Evolutionary conservation across 352 stramenopile species (phyloP).

Genomic region (Phytophthora chlamydospora): DNA sequence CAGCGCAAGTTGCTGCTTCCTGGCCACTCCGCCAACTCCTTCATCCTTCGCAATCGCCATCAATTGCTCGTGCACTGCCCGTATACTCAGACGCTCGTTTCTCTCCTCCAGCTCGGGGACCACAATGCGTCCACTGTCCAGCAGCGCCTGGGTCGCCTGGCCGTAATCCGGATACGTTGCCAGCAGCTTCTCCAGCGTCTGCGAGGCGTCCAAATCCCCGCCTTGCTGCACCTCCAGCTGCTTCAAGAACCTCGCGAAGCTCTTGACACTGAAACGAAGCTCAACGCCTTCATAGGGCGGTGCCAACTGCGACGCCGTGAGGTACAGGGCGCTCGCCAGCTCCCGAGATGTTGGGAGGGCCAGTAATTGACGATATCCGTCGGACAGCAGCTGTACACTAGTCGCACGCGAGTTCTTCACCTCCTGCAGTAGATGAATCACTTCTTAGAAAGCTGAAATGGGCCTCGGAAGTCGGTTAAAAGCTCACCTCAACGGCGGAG

Average conservation of each 20-base stretch:
- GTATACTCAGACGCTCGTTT: conserved; percentile 41
- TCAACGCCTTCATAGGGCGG: conserved; percentile 75
- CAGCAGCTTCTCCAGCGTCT: conserved; percentile 44
- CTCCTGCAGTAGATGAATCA: conserved; percentile 30
- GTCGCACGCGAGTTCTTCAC: conserved; percentile 60
- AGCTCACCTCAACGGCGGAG: conserved; percentile 53
- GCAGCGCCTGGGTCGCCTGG: conserved; percentile 50
- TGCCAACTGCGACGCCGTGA: conserved; percentile 75
- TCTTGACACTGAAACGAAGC: conserved; percentile 72
- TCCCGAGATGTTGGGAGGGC: conserved; percentile 34
- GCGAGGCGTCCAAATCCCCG: conserved; percentile 5
- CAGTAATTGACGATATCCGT: conserved; percentile 48
- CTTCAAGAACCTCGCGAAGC: conserved; percentile 62
- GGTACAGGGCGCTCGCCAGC: conserved; percentile 65
- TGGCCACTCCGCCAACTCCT: conserved; percentile 55
- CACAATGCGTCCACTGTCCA: conserved; percentile 41
- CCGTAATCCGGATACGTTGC: conserved; percentile 59
- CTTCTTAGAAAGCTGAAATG: not conserved
- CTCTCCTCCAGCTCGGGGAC: conserved; percentile 13
- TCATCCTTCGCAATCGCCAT: conserved; percentile 61
- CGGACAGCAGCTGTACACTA: conserved; percentile 54
- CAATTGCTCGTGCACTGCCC: conserved; percentile 60
- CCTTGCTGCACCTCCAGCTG: conserved; percentile 36
- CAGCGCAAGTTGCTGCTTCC: conserved; percentile 71
- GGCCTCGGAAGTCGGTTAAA: not conserved